Evolutionary conservation across 306 rosid species (phyloP), one percentile per base, ranked within the genome.

Genomic region (Pyrus bretschneideri): DNA sequence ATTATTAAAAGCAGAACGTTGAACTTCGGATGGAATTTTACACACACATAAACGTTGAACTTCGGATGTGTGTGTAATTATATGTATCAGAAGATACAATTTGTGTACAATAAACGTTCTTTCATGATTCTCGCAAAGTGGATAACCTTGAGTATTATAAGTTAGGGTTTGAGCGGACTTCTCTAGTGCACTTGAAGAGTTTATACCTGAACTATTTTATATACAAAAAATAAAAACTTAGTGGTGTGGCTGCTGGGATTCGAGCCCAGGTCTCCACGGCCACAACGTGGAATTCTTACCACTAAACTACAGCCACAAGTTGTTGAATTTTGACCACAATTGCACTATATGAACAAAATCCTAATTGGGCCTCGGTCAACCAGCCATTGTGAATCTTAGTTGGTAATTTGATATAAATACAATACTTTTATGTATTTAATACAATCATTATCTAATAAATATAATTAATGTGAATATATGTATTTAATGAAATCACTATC

Each of bases 221-320:
- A 33, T 25, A 25, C 27, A 25, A 51, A 35, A 15, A 27, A 2
- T 6, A 5, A 4, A 13, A 2, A 6, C 1, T 0, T 5, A 2
- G 1, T 40, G 1, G 69, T 81, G 81, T 77, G 81, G 85, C 81
- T 67, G 81, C 85, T 82, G 85, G 81, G 85, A 81, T 81, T 77
- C 85, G 78, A 81, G 81, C 85, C 85, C 81, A 76, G 81, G 76
- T 82, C 81, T 77, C 79, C 81, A 77, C 81, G 81, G 81, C 85
- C 85, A 82, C 85, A 77, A 82, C 81, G 81, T 77, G 82, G 76
- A 77, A 82, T 82, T 82, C 85, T 77, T n/a, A 82, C 85, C 81
- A 77, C 85, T 82, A 82, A 82, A 82, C 81, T 82, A 82, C 81
- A 77, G 79, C 85, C 81, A 82, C 85, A 1, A 0, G 9, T 2